Base-by-base conservation (phyloP, 805 yeast genomes). In the Metschnikowia dekortorum region DNA sequence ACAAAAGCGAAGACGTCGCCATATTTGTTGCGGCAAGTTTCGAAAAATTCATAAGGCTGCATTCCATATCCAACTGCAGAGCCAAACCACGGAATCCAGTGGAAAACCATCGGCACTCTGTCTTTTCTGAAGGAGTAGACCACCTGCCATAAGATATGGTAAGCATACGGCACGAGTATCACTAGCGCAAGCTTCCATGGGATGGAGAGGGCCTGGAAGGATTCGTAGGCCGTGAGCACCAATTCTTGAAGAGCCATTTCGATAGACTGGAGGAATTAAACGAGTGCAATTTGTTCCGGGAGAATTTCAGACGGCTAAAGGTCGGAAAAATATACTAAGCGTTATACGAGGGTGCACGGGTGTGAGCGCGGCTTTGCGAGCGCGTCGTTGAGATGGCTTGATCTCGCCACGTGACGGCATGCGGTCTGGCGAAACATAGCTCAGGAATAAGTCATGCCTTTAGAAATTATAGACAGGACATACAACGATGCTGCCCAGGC, bases 71-170 rank as follows among this genome's bases (percentile, higher is more conserved):
- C 71, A 39, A 87, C 80, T 37, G 97, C 95, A 35, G 94, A 85
- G 43, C 99, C 99, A 41, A 92, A 74, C 96, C 97, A 90, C 31
- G 99, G 99, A 53, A 94, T 75, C 86, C 90, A 85, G 73, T 94
- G 84, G 63, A 87, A 89, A 2, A 89, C 98, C 57, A 92, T 65
- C 3, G 99, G 99, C 9, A 83, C 96, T 49, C 96, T 76, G 69
- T 89, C 96, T 50, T 73, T 82, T 69, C 92, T 78, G 46, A 86
- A 66, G n/a, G 88, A 82, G 66, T 84, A 84, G 11, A 80, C 61
- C 2, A 84, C 68, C 67, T 87, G 94, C 84, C 84, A 85, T 26
- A 76, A 60, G 33, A 85, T 62, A 57, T 82, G 80, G 69, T 84
- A 85, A 30, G 84, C 56, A 62, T 87, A 83, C 11, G 94, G 94